Conservation (phyloP, 179 eudicot species). For the Patellifolia procumbens region DNA sequence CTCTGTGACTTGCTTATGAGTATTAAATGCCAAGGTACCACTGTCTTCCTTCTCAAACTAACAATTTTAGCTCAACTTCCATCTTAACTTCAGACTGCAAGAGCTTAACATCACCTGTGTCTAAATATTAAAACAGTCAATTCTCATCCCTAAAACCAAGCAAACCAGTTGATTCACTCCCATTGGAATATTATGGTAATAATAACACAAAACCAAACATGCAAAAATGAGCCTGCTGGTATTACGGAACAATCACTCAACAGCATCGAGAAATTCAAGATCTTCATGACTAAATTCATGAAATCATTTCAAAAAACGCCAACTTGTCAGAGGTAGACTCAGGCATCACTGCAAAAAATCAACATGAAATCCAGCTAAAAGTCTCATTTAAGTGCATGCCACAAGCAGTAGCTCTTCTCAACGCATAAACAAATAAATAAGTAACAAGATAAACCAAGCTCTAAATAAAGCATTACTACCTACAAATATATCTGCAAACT, state of each 20-base stretch:
- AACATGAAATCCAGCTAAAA: too few species aligned
- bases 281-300: neutral
- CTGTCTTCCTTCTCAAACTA: too few species aligned
- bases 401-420: slow-evolving; percentile 9
- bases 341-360: too few species aligned
- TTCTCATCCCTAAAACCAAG: neutral
- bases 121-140: neutral
- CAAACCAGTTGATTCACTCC: neutral
- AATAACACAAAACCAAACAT: neutral
- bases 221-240: neutral
- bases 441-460: neutral
- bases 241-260: neutral
- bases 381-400: neutral
- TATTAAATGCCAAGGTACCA: too few species aligned
- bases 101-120: neutral
- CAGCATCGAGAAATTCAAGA: neutral
- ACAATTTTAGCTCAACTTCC: too few species aligned
- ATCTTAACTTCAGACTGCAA: neutral
- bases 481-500: neutral
- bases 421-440: neutral
- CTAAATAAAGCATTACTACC: neutral
- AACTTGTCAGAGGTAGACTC: too few species aligned
- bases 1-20: too few species aligned
- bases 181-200: neutral
- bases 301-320: neutral